Evolutionary conservation across 352 stramenopile genomes (phyloP), one percentile per base, ranked within the genome.

Genomic region (Globisporangium mamillatum): DNA sequence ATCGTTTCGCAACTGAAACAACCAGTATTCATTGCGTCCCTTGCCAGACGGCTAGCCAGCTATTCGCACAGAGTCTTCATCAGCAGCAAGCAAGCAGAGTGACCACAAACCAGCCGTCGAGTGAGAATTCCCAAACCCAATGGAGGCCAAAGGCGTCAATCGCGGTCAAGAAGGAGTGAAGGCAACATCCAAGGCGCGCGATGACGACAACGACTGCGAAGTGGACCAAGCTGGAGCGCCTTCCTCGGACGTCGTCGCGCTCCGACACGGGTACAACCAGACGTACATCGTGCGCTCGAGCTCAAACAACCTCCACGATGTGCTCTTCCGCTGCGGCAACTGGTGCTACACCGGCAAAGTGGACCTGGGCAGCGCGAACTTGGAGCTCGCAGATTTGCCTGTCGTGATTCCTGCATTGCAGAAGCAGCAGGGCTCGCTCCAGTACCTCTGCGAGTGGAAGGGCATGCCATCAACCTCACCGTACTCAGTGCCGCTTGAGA

Each of bases 321-420:
- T 97, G 62, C 85, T 98, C 63, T 98, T 98, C 72, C 84, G 91
- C 53, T 98, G 94, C 70, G 95, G 95, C 44, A 98, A 98, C 76
- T 98, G 90, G 90, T 98, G 95, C 79, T 98, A 98, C 78, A 86
- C 77, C 54, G 94, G 94, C 34, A 91, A 91, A 69, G 87, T 98
- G 18, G 89, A 97, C 71, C 67, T 98, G 52, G 84, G 93, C 27
- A 81, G 79, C 67, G 63, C 89, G 25, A 76, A 80, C 3, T 72
- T 98, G 22, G 91, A 93, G 60, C 87, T 98, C 9, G 72, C 70
- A 10, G 94, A 98, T 70, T 71, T 99, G 20, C 93, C 94, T 5
- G 71, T 89, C 0, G 84, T 97, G 7, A 93, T 99, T 24, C 93
- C 94, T 22, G 90, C 92, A 27, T 77, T 99, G 14, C 94, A 98